Evolutionary conservation across 495 filamentous ascomycete genomes (phyloP).

Genomic region (Penicillium salamii): DNA sequence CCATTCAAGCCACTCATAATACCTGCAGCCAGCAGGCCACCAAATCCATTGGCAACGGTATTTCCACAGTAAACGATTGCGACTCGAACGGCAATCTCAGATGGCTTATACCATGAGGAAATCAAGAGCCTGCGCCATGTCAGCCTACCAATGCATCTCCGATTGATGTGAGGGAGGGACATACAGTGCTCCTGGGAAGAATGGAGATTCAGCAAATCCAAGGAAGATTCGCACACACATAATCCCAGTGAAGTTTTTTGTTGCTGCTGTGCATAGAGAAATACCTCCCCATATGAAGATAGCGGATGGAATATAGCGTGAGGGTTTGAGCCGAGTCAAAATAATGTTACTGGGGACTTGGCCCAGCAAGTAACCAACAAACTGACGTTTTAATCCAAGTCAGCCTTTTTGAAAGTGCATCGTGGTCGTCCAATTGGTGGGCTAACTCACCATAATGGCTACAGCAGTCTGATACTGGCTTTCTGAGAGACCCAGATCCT

Average conservation of each 20-base stretch:
- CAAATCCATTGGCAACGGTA: slow-evolving; percentile 24
- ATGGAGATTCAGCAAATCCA: slow-evolving; percentile 48
- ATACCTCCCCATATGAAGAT: slow-evolving; percentile 28
- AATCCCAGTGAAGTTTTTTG: slow-evolving; percentile 39
- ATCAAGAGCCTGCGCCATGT: slow-evolving; percentile 9
- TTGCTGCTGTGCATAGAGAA: slow-evolving; percentile 37
- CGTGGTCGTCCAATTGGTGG: too few relatives aligned
- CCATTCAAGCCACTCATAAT: slow-evolving; percentile 17
- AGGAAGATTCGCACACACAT: slow-evolving; percentile 36
- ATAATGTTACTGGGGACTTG: slow-evolving; percentile 58
- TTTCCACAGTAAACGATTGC: slow-evolving; percentile 23
- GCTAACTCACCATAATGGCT: slow-evolving; percentile 15
- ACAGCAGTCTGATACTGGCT: slow-evolving; percentile 25
- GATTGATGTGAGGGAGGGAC: slow-evolving; percentile 14
- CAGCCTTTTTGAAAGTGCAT: too few relatives aligned
- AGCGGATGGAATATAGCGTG: slow-evolving; percentile 27
- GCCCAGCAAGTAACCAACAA: slow-evolving; percentile 45
- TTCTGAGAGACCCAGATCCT: slow-evolving; percentile 17
- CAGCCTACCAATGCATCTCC: too few relatives aligned
- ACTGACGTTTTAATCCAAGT: not conserved
- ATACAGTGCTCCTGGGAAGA: slow-evolving; percentile 42
- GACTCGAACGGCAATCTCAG: slow-evolving; percentile 22
- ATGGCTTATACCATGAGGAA: slow-evolving; percentile 23
- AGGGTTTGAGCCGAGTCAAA: slow-evolving; percentile 36
- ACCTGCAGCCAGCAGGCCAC: slow-evolving; percentile 19